phyloP scores from a whole-genome alignment of 176 grass and related monocot species.

The Tillandsia fasciculata region DNA sequence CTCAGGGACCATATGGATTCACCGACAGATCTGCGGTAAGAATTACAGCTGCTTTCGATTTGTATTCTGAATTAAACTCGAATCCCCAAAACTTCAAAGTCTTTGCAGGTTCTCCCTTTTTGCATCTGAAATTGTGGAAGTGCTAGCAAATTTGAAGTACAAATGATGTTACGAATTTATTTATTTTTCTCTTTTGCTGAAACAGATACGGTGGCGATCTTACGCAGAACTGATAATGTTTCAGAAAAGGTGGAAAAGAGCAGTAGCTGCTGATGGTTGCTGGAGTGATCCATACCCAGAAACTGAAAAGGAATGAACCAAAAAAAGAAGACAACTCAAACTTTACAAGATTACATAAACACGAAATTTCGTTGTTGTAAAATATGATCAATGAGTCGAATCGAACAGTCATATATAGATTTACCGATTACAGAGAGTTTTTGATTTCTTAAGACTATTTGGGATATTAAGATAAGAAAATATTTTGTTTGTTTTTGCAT shows the following conservation, averaged over 20 bases:
- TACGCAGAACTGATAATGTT: slow-evolving; percentile 63
- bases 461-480: too few relatives aligned
- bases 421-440: too few relatives aligned
- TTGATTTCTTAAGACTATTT: too few relatives aligned
- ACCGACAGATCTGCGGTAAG: slow-evolving; percentile 32
- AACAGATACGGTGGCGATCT: slow-evolving; percentile 56
- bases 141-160: background rate
- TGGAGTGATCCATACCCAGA: slow-evolving; percentile 66
- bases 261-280: slow-evolving; percentile 45
- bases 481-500: too few relatives aligned
- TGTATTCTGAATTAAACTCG: background rate
- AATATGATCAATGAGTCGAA: too few relatives aligned
- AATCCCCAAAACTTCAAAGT: background rate
- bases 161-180: background rate
- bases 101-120: background rate
- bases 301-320: slow-evolving; percentile 3
- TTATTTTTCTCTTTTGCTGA: background rate
- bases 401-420: too few relatives aligned
- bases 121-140: background rate
- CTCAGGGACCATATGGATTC: background rate
- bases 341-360: too few relatives aligned
- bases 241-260: slow-evolving; percentile 56
- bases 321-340: background rate
- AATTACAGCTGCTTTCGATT: slow-evolving; percentile 1
- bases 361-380: too few relatives aligned